Evolutionary conservation across 805 yeast genomes (phyloP).

Genomic region (Aciculoconidium aculeatum): DNA sequence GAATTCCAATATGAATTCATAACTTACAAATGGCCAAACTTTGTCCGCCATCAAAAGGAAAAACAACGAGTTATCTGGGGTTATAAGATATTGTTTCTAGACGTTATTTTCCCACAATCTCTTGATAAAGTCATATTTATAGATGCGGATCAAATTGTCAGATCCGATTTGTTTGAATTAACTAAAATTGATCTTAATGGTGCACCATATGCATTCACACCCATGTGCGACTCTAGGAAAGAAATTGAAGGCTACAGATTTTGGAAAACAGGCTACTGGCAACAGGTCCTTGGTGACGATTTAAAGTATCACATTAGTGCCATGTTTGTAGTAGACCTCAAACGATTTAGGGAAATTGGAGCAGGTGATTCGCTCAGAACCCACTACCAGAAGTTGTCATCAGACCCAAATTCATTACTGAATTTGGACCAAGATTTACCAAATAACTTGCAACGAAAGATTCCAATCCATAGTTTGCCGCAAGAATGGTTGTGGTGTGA

Average conservation of each 20-base stretch:
- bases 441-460: constrained; percentile 67
- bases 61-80: constrained; percentile 83
- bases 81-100: constrained; percentile 79
- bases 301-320: constrained; percentile 80
- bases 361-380: constrained; percentile 80
- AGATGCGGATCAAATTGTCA: constrained; percentile 78
- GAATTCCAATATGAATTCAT: constrained; percentile 70
- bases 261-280: constrained; percentile 95
- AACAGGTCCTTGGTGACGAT: constrained; percentile 48
- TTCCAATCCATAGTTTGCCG: constrained; percentile 69
- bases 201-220: constrained; percentile 82
- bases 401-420: constrained; percentile 72
- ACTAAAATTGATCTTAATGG: constrained; percentile 66
- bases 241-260: constrained; percentile 84
- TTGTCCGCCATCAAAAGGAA: constrained; percentile 78
- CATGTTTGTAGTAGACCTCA: constrained; percentile 72
- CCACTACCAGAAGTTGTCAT: constrained; percentile 77
- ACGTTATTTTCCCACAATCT: constrained; percentile 77
- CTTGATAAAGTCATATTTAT: constrained; percentile 75
- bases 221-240: constrained; percentile 75
- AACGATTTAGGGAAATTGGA: constrained; percentile 51
- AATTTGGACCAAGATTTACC: constrained; percentile 91
- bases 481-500: constrained; percentile 93
- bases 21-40: constrained; percentile 89
- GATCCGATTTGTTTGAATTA: constrained; percentile 68